Base-by-base conservation (phyloP, 2,329 filamentous ascomycete species). In the Colletotrichum lupini region DNA sequence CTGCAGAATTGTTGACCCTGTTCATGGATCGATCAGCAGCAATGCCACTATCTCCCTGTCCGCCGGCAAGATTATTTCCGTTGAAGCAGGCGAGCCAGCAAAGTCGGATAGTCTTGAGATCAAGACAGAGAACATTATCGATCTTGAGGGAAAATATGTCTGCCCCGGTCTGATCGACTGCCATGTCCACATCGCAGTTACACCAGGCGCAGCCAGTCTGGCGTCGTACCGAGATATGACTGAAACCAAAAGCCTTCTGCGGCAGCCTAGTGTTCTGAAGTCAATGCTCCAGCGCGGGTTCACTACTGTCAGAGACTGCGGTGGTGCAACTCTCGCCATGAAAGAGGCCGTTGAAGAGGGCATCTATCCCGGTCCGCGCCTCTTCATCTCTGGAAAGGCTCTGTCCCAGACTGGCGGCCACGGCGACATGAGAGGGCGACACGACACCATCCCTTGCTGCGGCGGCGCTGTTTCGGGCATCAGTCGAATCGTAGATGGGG, bases 331-430 rank as follows among this genome's bases (percentile, higher is more conserved):
- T 0, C 78, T 87, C 0, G 87, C 89, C 1, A 81, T 92, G 24
- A 88, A 88, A 74, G 83, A 91, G 76, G 89, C 89, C 1, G 83
- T 91, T 26, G 84, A 82, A 1, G 88, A 91, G 26, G 85, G 85
- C 2, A 82, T 91, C 0, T 83, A 88, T 57, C 84, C 85, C 1
- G 89, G 89, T 0, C 90, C 89, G 0, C 81, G 89, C 7, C 78
- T 91, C 5, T 89, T 90, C 78, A 87, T 89, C 32, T 82, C 87
- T 2, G 86, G 86, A 6, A 83, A 87, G 61, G 88, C 86, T 0
- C 83, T 91, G 6, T 87, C 84, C 6, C 89, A 91, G 78, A 89
- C 89, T 0, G 89, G 89, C 2, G 89, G 90, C 0, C 89, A 91
- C 74, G 88, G 84, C 1, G 89, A 91, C 77, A 76, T 84, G 30